Percentiles rank a stretch among this genome's conserved stretches.
Conservation (phyloP, 345 rosid species). For the Carallia pectinifolia region DNA sequence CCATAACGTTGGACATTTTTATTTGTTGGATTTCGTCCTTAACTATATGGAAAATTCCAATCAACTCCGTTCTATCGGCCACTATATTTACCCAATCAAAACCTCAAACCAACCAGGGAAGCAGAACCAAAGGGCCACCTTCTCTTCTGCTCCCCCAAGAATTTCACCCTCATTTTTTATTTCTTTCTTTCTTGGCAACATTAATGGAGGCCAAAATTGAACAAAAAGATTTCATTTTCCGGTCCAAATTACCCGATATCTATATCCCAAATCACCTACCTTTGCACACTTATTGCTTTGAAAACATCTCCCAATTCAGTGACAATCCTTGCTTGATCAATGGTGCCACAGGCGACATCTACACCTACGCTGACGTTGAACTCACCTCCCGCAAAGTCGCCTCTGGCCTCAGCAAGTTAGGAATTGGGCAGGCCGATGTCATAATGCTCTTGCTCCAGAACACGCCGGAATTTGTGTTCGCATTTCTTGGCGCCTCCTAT, state of each 20-base stretch:
- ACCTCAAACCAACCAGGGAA: slow-evolving; percentile 30
- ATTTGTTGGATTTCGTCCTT: background rate
- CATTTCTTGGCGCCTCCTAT: slow-evolving; percentile 76
- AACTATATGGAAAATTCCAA: background rate
- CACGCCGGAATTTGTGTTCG: slow-evolving; percentile 61
- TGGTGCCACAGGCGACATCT: slow-evolving; percentile 53
- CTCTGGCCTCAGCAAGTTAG: slow-evolving; percentile 51
- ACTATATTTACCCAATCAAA: slow-evolving; percentile 37
- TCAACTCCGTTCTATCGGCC: slow-evolving; percentile 27
- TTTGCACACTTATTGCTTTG: slow-evolving; percentile 57
- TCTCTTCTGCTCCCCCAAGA: slow-evolving; percentile 6
- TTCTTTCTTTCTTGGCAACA: background rate
- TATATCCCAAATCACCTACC: slow-evolving; percentile 69
- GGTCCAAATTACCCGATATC: slow-evolving; percentile 78
- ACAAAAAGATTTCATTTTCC: slow-evolving; percentile 47
- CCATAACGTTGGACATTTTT: background rate
- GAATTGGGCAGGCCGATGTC: slow-evolving; percentile 58
- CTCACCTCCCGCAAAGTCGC: slow-evolving; percentile 56
- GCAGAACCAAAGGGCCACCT: slow-evolving; percentile 28
- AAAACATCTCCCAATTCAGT: slow-evolving; percentile 44
- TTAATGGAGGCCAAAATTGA: slow-evolving; percentile 35
- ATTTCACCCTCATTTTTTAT: background rate
- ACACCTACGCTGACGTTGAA: slow-evolving; percentile 71
- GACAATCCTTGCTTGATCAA: slow-evolving; percentile 70
- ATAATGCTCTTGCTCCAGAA: slow-evolving; percentile 76